phyloP scores from a whole-genome alignment of 108 stramenopile species.

The Cyclotella choctawhatcheeana region DNA sequence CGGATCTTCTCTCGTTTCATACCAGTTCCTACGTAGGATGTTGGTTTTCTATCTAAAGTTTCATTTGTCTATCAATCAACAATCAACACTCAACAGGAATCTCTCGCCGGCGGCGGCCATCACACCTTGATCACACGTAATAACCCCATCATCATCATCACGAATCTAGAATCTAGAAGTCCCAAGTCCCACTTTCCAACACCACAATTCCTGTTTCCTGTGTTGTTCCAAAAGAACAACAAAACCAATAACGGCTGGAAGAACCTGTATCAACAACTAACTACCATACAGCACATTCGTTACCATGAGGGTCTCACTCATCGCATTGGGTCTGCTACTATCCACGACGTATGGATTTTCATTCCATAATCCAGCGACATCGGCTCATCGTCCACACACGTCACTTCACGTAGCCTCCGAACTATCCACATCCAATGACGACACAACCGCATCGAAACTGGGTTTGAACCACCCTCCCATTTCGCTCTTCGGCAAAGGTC shows the following conservation, averaged over 20 bases:
- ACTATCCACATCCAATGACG: not conserved
- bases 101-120: too few species aligned
- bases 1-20: too few species aligned
- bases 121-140: too few species aligned
- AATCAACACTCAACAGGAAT: too few species aligned
- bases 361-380: not conserved
- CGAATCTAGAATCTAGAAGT: too few species aligned
- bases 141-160: too few species aligned
- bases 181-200: too few species aligned
- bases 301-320: not conserved
- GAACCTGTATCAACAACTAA: not conserved
- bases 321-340: not conserved
- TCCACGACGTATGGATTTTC: not conserved
- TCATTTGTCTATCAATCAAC: too few species aligned
- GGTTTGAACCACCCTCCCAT: not conserved
- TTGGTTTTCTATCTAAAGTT: too few species aligned
- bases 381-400: not conserved
- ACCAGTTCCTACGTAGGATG: too few species aligned
- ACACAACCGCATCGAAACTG: not conserved
- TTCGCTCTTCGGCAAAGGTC: not conserved
- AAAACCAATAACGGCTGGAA: not conserved
- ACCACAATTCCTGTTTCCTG: too few species aligned
- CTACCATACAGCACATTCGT: not conserved
- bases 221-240: too few species aligned
- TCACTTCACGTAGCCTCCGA: not conserved